phyloP scores from a whole-genome alignment of 2,329 filamentous ascomycete genomes.

The Diaporthe aspalathi region DNA sequence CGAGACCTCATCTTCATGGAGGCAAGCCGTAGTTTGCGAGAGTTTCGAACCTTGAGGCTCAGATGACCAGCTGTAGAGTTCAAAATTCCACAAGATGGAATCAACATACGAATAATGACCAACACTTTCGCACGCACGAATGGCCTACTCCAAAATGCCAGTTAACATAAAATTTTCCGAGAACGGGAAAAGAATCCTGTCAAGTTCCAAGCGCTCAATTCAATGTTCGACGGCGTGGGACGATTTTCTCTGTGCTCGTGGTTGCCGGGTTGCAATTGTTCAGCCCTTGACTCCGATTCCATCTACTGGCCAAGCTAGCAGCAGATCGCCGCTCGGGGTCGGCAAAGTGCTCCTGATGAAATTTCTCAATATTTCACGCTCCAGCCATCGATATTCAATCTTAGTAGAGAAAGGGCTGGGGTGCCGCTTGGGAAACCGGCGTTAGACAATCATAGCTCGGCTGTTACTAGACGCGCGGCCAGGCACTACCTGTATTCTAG shows the following conservation, averaged over 20 bases:
- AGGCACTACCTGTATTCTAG: not conserved
- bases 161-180: not conserved
- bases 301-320: not conserved
- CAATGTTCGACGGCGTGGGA: not conserved
- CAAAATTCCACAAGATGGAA: too few species aligned
- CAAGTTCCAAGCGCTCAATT: not conserved
- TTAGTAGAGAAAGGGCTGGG: not conserved
- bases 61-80: too few species aligned
- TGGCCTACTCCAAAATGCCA: too few species aligned
- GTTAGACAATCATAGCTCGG: not conserved
- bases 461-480: conserved; percentile 1
- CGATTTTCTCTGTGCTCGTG: not conserved
- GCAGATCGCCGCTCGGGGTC: not conserved
- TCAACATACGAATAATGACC: too few species aligned
- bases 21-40: not conserved
- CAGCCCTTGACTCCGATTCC: not conserved
- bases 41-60: too few species aligned
- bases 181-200: conserved; percentile 5
- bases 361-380: too few species aligned
- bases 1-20: not conserved
- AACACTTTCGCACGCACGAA: too few species aligned
- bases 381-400: not conserved
- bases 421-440: not conserved
- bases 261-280: not conserved
- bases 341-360: not conserved